Conservation (phyloP, 768 basidiomycete genomes). For the Termitomyces sp. region DNA sequence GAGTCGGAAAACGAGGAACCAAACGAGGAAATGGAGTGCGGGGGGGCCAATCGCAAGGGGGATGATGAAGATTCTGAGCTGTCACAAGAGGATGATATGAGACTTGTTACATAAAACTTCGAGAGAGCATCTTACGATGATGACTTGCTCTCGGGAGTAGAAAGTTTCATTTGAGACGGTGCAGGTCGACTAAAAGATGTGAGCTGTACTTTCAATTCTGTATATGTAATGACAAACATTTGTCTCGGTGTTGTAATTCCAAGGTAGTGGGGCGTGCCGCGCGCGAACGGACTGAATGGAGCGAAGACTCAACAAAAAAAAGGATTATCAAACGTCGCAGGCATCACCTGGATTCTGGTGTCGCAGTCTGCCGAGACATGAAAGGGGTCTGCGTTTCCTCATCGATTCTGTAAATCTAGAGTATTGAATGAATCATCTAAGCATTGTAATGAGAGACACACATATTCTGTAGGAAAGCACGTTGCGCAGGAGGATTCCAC, state of each 20-base stretch:
- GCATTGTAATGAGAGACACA: conserved; percentile 1
- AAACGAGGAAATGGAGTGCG: conserved; percentile 24
- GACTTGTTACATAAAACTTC: not conserved
- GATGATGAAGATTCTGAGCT: conserved; percentile 15
- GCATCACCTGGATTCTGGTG: conserved; percentile 41
- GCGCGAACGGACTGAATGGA: conserved; percentile 14
- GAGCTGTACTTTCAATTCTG: not conserved
- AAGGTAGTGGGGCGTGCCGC: conserved; percentile 17
- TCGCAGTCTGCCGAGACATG: conserved; percentile 31
- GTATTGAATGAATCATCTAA: not conserved
- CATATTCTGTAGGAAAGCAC: conserved; percentile 10
- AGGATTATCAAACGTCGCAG: not conserved
- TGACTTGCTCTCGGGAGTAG: conserved; percentile 21
- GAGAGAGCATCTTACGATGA: conserved; percentile 11
- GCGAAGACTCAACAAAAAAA: not conserved
- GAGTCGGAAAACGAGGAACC: conserved; percentile 21
- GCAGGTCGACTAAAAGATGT: conserved; percentile 3
- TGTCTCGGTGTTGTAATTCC: conserved; percentile 24
- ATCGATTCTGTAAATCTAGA: conserved; percentile 9
- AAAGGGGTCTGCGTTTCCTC: conserved; percentile 16
- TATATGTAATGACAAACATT: conserved; percentile 9
- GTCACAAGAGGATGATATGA: conserved; percentile 8
- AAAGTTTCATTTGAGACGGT: conserved; percentile 13
- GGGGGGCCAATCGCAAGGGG: conserved; percentile 15
- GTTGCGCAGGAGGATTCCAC: conserved; percentile 10